A percentile compares a stretch with the other conserved stretches of the same genome.
These are phyloP conservation scores for Globisporangium canariense DNA, from an alignment of 352 stramenopile species.

Conservation along the genomic window DNA sequence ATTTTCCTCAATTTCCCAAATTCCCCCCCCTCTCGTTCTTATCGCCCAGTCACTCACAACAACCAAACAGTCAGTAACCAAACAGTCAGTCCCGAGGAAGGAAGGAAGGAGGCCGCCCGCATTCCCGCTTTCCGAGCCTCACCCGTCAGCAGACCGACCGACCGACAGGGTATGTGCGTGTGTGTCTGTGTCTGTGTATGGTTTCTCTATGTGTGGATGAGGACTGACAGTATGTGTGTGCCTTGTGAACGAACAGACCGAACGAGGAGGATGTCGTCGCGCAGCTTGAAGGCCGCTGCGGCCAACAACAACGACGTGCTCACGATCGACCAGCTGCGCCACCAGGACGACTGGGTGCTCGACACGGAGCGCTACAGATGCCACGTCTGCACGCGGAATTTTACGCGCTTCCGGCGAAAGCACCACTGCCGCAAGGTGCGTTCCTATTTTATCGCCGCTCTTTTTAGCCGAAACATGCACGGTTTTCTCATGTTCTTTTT, in stretches of 20 bases:
- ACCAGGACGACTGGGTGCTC: slow-evolving; percentile 88
- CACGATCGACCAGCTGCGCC: slow-evolving; percentile 83
- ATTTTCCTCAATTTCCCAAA: neutral
- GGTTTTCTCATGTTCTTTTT: slow-evolving; percentile 3
- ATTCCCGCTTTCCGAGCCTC: slow-evolving; percentile 4
- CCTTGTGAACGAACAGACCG: neutral
- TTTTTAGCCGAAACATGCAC: neutral
- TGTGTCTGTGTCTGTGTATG: neutral
- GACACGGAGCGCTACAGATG: slow-evolving; percentile 86
- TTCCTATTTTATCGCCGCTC: neutral
- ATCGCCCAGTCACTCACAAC: slow-evolving; percentile 7
- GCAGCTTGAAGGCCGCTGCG: slow-evolving; percentile 61
- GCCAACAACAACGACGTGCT: slow-evolving; percentile 85
- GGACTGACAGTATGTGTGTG: neutral
- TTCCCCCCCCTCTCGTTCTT: slow-evolving; percentile 10
- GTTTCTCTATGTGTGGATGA: neutral
- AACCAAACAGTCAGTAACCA: neutral
- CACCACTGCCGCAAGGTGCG: slow-evolving; percentile 86
- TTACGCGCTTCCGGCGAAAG: slow-evolving; percentile 86
- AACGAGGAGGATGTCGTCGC: slow-evolving; percentile 50
- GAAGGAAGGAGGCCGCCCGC: neutral
- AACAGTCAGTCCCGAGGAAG: neutral
- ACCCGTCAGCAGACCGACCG: neutral
- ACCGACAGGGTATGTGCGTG: neutral
- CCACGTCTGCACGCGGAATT: slow-evolving; percentile 88